These are phyloP conservation scores for Wickerhamiella azymoides DNA, from an alignment of 805 yeast genomes.

Conservation along the genomic window DNA sequence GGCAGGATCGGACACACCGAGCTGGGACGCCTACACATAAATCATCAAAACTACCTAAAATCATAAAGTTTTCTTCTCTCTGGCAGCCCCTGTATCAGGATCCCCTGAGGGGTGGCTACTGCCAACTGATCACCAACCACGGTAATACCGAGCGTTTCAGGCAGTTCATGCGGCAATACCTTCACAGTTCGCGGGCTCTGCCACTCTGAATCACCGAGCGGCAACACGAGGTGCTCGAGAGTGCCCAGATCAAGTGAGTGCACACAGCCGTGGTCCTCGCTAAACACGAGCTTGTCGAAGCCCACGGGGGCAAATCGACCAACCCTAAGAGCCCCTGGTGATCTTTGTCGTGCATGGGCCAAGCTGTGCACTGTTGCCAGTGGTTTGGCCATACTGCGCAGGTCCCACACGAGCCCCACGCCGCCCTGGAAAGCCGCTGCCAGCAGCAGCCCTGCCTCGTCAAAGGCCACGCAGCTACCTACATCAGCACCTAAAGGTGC, in stretches of 20 bases:
- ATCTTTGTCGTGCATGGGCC: not conserved
- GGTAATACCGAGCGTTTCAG: conserved; percentile 47
- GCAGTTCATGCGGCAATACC: not conserved
- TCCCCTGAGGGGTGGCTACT: conserved; percentile 54
- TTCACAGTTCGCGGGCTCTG: too few relatives aligned
- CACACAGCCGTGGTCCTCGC: conserved; percentile 78
- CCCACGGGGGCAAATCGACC: conserved; percentile 48
- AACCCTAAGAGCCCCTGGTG: conserved; percentile 53
- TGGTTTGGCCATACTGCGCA: conserved; percentile 36
- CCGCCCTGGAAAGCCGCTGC: conserved; percentile 84
- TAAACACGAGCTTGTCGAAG: conserved; percentile 61
- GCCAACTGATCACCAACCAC: conserved; percentile 39
- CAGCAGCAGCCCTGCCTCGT: conserved; percentile 59
- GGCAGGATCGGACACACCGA: too few relatives aligned
- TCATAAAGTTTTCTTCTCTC: too few relatives aligned
- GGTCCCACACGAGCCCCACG: conserved; percentile 57
- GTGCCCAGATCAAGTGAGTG: conserved; percentile 73
- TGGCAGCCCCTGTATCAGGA: conserved; percentile 27
- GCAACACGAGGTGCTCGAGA: conserved; percentile 40
- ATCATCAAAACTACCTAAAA: too few relatives aligned
- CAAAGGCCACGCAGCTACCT: conserved; percentile 73
- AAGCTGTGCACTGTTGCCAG: conserved; percentile 24
- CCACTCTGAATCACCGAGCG: not conserved
- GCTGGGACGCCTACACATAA: too few relatives aligned
- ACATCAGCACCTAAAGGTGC: conserved; percentile 38